A percentile compares a stretch with the other conserved stretches of the same genome.
phyloP scores from a whole-genome alignment of 192 early-diverging fungal genomes.

The Cladochytrium replicatum region DNA sequence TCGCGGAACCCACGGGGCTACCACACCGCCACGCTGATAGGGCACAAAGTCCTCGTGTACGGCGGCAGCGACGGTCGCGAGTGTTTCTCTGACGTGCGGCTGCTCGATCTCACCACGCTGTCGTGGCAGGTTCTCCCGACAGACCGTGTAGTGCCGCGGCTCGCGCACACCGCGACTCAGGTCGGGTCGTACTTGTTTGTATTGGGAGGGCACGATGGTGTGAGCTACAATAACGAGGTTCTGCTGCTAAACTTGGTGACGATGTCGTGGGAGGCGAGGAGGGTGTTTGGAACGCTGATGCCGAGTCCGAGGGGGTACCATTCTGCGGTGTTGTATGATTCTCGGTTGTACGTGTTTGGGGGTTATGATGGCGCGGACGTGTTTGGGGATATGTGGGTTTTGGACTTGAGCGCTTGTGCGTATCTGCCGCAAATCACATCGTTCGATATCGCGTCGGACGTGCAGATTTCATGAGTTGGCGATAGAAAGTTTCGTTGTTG shows the following conservation, averaged over 20 bases:
- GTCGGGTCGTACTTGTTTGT: constrained; percentile 87
- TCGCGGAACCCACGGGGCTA: constrained; percentile 76
- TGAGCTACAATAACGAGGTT: constrained; percentile 73
- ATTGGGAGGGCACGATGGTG: constrained; percentile 79
- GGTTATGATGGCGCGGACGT: constrained; percentile 75
- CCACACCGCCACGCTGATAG: constrained; percentile 76
- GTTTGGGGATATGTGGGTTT: constrained; percentile 73
- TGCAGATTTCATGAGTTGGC: no score
- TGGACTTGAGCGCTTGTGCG: constrained; percentile 74
- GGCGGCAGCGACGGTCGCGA: constrained; percentile 82
- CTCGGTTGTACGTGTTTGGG: constrained; percentile 71
- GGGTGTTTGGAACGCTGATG: constrained; percentile 21
- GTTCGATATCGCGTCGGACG: constrained; percentile 68
- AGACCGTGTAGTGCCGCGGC: constrained; percentile 57
- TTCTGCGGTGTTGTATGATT: constrained; percentile 65
- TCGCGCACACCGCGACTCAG: constrained; percentile 76
- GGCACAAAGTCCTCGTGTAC: constrained; percentile 70
- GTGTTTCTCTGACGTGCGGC: constrained; percentile 60
- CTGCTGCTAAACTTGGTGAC: constrained; percentile 79
- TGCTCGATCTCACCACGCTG: constrained; percentile 33
- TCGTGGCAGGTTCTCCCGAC: constrained; percentile 60
- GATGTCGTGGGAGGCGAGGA: constrained; percentile 74
- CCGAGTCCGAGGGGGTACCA: constrained; percentile 78
- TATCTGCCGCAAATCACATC: constrained; percentile 84
- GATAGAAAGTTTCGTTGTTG: no score